Conservation (phyloP, 345 rosid species). For the Ceriops tagal region DNA sequence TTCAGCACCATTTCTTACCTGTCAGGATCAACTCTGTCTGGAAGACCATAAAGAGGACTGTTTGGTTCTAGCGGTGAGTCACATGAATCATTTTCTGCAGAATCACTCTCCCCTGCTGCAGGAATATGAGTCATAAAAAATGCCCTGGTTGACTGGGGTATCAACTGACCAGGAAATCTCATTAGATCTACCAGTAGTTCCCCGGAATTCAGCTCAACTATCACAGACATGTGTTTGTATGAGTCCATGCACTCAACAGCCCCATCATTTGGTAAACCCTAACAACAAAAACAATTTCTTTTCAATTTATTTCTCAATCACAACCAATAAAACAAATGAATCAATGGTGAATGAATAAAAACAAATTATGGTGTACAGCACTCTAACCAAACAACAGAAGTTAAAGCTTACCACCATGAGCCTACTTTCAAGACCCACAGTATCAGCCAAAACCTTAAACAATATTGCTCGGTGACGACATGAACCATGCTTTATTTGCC, state of each 20-base stretch:
- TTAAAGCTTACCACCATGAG: conserved; percentile 82
- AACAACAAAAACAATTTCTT: conserved; percentile 15
- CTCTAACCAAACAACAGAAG: conserved; percentile 9
- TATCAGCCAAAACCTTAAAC: conserved; percentile 91
- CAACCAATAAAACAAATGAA: too few relatives aligned
- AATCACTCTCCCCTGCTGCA: conserved; percentile 98
- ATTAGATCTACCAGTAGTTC: conserved; percentile 94
- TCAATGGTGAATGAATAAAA: too few relatives aligned
- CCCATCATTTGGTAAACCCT: conserved; percentile 97
- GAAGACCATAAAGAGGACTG: conserved; percentile 78
- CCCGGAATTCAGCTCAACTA: conserved; percentile 74
- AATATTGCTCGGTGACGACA: conserved; percentile 91
- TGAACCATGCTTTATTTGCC: conserved; percentile 90
- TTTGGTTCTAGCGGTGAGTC: conserved; percentile 99
- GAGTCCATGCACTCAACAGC: conserved; percentile 69
- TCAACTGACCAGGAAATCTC: conserved; percentile 94
- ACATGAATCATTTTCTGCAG: conserved; percentile 97
- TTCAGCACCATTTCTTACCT: conserved; percentile 48
- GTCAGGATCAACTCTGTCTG: conserved; percentile 72
- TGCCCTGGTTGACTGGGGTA: conserved; percentile 77
- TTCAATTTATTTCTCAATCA: background rate
- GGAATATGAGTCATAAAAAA: conserved; percentile 84
- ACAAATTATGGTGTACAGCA: too few relatives aligned
- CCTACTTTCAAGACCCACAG: conserved; percentile 87
- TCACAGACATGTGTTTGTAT: conserved; percentile 82